Evolutionary conservation across 305 asterid species (phyloP), one percentile per base, ranked within the genome.

Genomic region (Stenogyne calaminthoides): DNA sequence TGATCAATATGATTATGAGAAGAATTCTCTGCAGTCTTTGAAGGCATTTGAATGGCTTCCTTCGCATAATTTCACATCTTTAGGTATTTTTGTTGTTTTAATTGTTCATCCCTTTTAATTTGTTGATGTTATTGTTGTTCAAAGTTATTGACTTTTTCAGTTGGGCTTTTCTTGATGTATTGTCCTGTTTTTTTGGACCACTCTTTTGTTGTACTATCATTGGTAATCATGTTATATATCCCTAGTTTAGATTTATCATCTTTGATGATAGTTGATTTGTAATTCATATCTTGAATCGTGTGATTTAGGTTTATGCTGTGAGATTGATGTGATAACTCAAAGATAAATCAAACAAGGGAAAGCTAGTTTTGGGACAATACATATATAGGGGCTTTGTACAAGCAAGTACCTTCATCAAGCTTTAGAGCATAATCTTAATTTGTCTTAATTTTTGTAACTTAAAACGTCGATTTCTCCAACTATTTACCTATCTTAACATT

Each of bases 1-100:
- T 71, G 91, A 83, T 76, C 81, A 76, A 46, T 82, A 81, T 86
- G 84, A 79, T 65, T 88, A 77, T 77, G 91, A 85, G 83, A 81
- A 78, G 75, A 78, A 27, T 65, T 86, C 91, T 76, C 72, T 88
- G 77, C 80, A 81, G 61, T 86, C 88, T 9, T 72, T 86, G 73
- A 88, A 85, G 79, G 88, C 88, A 3, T 86, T 86, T 83, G 84
- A 83, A 46, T 87, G 91, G 86, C 80, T 88, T 6, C 83, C 95
- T 71, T 47, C 79, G 22, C 62, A 60, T 49, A 74, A 79, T 52
- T 74, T 72, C 47, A 72, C 89, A 78, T 81, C 84, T 78, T 69
- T 85, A 67, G 91, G 89, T 87, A 42, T 7, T 19, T 36, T 65
- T 7, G 16, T 5, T 22, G 15, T 32, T 14, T 46, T 46, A 4